These are phyloP conservation scores for Colletotrichum cuscutae DNA, from an alignment of 2,329 filamentous ascomycete genomes.

Conservation along the genomic window DNA sequence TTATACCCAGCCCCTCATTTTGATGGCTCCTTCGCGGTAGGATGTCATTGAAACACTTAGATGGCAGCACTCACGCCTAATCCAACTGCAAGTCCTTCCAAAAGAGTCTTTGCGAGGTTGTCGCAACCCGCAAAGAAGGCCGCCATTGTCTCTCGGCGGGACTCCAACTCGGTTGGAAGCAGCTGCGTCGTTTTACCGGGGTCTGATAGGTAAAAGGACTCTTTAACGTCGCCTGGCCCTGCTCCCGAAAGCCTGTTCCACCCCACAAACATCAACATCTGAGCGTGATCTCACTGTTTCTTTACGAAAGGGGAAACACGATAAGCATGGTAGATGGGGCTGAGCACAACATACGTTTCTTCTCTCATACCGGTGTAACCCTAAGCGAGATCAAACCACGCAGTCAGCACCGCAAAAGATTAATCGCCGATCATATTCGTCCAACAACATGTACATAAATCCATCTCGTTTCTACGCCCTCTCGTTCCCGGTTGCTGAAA, in stretches of 20 bases:
- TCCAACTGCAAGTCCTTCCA: slow-evolving; percentile 72
- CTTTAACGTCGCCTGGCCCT: slow-evolving; percentile 34
- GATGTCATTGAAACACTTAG: background rate
- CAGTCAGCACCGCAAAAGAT: slow-evolving; percentile 1
- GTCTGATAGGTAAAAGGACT: slow-evolving; percentile 35
- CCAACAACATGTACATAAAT: background rate
- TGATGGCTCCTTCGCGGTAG: background rate
- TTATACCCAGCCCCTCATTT: background rate
- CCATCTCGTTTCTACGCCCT: background rate
- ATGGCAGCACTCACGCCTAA: slow-evolving; percentile 63
- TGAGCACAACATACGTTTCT: slow-evolving; percentile 26
- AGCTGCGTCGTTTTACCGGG: slow-evolving; percentile 16
- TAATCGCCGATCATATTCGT: background rate
- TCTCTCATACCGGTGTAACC: slow-evolving; percentile 36
- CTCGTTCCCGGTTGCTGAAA: background rate
- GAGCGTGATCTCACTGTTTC: background rate
- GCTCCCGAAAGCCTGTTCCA: slow-evolving; percentile 27
- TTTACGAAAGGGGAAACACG: background rate
- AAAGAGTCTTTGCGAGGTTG: slow-evolving; percentile 16
- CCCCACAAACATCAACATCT: background rate
- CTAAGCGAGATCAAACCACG: slow-evolving; percentile 10
- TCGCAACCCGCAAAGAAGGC: slow-evolving; percentile 29
- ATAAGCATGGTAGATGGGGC: background rate
- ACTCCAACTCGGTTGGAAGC: slow-evolving; percentile 27
- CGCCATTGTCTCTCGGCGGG: slow-evolving; percentile 4